Evolutionary conservation across 192 early-diverging fungal species (phyloP).

Genomic region (Coemansia sp.): DNA sequence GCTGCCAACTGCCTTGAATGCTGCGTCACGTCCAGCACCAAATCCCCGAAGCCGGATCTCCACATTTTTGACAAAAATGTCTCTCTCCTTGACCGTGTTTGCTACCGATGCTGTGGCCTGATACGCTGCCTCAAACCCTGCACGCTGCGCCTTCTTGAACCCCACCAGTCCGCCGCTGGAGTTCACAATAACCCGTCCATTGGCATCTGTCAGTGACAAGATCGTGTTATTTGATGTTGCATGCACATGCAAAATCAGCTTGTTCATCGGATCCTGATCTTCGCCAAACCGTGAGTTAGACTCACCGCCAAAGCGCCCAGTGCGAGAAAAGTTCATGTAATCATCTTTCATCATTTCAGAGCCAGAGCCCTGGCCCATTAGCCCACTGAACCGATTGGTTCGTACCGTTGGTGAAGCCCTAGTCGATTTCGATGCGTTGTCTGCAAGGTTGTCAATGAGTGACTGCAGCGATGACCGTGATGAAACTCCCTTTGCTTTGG

Average conservation of each 20-base stretch:
- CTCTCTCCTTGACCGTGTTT: constrained; percentile 66
- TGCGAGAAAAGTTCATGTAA: background rate
- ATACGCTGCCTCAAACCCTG: constrained; percentile 89
- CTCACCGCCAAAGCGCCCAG: background rate
- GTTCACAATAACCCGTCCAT: constrained; percentile 69
- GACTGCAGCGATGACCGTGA: background rate
- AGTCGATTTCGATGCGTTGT: background rate
- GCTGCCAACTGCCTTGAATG: constrained; percentile 79
- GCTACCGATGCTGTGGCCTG: constrained; percentile 77
- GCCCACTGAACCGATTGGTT: background rate
- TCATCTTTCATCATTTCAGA: constrained; percentile 15
- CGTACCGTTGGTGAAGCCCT: background rate
- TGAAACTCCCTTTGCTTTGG: background rate
- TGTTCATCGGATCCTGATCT: constrained; percentile 29
- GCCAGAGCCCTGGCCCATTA: background rate
- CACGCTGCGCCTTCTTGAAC: constrained; percentile 85
- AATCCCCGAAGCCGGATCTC: constrained; percentile 88
- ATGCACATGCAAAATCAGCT: constrained; percentile 48
- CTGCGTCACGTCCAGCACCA: constrained; percentile 88
- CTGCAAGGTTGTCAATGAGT: constrained; percentile 17
- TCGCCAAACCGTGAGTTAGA: background rate
- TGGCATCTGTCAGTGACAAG: constrained; percentile 70
- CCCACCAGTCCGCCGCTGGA: constrained; percentile 80
- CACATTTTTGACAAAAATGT: constrained; percentile 60
- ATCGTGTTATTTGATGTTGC: constrained; percentile 85